Base-by-base conservation (phyloP, 345 rosid genomes). In the Psidium guajava region DNA sequence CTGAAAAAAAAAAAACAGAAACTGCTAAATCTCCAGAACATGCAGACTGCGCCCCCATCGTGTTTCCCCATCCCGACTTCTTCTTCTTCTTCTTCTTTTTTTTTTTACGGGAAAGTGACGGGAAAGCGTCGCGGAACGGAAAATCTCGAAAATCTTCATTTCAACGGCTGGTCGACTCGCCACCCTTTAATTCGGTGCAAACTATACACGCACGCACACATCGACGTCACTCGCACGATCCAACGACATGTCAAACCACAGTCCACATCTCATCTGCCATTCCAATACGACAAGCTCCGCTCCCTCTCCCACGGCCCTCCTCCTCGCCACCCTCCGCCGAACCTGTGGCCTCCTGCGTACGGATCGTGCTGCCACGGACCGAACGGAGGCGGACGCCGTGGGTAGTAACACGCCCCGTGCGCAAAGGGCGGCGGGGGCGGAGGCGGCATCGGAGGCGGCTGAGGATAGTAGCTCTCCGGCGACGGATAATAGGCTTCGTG, bases 241-340 rank as follows among this genome's bases (percentile, higher is more conserved):
- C 57, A 84, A 82, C 86, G 44, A 83, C 88, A 64, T 54, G 81
- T 74, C 87, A 88, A 51, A 57, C 53, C 69, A 44, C 54, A 11
- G 59, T 52, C 53, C 24, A 20, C 9, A 49, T 8, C 84, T 90
- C 86, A 89, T 88, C 92, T 89, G 55, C 92, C 88, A 84, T 52
- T 87, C 89, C 90, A 88, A 54, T 84, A 84, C 59, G 86, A 59
- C 73, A 77, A 82, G 15, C 32, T 80, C 28, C 28, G 22, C 42
- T 54, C 54, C 73, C 86, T 21, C 73, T 86, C 61, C 64, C 24
- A 82, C 25, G 87, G 81, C 42, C 56, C 82, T 54, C 56, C 50
- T 15, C 81, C 36, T 36, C 3, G 40, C n/a, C 77, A 58, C 77
- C 88, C 86, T 28, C 82, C 88, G 27, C 59, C 47, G 81, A 69